Percentiles rank a stretch among this genome's conserved stretches.
Conservation (phyloP, 495 filamentous ascomycete genomes). For the Entonaema liquescens region DNA sequence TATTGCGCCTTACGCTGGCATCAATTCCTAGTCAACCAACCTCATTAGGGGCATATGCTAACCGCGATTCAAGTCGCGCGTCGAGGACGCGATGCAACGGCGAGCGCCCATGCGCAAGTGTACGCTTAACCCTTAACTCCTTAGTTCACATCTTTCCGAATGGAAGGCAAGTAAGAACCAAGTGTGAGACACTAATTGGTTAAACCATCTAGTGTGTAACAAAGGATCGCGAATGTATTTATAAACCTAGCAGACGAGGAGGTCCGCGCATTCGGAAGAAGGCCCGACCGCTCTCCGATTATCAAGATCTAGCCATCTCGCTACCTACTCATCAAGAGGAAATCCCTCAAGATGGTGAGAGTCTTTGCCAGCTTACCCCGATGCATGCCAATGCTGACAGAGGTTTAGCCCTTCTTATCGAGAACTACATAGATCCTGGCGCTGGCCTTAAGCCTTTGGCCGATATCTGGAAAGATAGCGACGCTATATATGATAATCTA, state of each 20-base stretch:
- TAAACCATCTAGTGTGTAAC: slow-evolving; percentile 55
- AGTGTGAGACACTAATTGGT: slow-evolving; percentile 14
- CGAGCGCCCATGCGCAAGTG: slow-evolving; percentile 64
- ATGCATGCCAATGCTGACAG: slow-evolving; percentile 20
- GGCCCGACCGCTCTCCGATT: slow-evolving; percentile 37
- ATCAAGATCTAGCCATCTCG: slow-evolving; percentile 42
- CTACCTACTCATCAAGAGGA: slow-evolving; percentile 47
- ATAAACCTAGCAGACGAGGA: slow-evolving; percentile 66
- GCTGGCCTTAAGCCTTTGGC: slow-evolving; percentile 44
- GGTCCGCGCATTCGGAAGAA: slow-evolving; percentile 58
- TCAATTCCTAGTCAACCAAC: slow-evolving; percentile 5
- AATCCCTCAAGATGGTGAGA: slow-evolving; percentile 40
- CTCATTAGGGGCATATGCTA: neutral
- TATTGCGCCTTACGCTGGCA: slow-evolving; percentile 16
- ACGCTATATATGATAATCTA: slow-evolving; percentile 45
- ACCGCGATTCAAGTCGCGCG: slow-evolving; percentile 54
- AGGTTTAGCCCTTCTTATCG: slow-evolving; percentile 38
- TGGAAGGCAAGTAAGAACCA: neutral
- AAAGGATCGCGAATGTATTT: slow-evolving; percentile 63
- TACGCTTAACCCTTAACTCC: slow-evolving; percentile 47
- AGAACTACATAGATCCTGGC: slow-evolving; percentile 46
- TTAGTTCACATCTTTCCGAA: slow-evolving; percentile 4
- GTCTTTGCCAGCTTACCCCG: slow-evolving; percentile 1
- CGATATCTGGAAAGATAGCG: slow-evolving; percentile 43
- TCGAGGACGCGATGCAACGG: slow-evolving; percentile 68